phyloP scores from a whole-genome alignment of 352 stramenopile genomes.

The Phytopythium chamaehyphon region DNA sequence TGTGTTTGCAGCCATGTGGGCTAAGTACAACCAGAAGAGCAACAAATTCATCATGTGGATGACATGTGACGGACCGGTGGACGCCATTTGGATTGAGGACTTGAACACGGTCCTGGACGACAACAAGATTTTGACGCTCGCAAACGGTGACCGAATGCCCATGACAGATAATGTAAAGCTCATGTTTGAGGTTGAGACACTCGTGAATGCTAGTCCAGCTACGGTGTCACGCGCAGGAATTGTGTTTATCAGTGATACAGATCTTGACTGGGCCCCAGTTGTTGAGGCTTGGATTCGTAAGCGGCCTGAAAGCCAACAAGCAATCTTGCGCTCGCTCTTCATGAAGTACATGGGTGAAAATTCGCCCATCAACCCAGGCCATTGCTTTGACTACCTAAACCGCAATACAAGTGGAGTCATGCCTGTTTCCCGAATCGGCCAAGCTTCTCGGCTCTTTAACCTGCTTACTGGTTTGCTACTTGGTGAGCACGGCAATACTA shows the following conservation, averaged over 20 bases:
- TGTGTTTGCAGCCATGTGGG: conserved; percentile 98
- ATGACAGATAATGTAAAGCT: conserved; percentile 98
- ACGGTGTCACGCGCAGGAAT: conserved; percentile 97
- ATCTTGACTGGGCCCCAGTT: conserved; percentile 96
- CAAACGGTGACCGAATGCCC: conserved; percentile 96
- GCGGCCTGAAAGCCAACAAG: conserved; percentile 80
- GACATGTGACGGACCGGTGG: conserved; percentile 95
- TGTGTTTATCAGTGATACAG: conserved; percentile 98
- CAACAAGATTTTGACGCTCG: conserved; percentile 97
- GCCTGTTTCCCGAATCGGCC: conserved; percentile 89
- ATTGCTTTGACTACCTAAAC: conserved; percentile 95
- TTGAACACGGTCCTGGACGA: conserved; percentile 98
- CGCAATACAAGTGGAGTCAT: conserved; percentile 94
- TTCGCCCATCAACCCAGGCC: conserved; percentile 90
- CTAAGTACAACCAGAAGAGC: conserved; percentile 97
- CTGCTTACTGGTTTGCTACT: conserved; percentile 91
- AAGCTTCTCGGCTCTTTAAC: conserved; percentile 77
- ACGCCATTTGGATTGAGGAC: conserved; percentile 99
- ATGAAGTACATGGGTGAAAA: conserved; percentile 97
- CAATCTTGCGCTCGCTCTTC: conserved; percentile 90
- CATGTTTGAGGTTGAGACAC: conserved; percentile 97
- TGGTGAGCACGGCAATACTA: conserved; percentile 59
- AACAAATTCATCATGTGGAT: conserved; percentile 99
- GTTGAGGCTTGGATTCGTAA: conserved; percentile 96
- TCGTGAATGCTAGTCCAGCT: conserved; percentile 96